Percentiles rank a stretch among this genome's conserved stretches.
phyloP scores from a whole-genome alignment of 2,329 filamentous ascomycete species.

The Ustilaginoidea virens region DNA sequence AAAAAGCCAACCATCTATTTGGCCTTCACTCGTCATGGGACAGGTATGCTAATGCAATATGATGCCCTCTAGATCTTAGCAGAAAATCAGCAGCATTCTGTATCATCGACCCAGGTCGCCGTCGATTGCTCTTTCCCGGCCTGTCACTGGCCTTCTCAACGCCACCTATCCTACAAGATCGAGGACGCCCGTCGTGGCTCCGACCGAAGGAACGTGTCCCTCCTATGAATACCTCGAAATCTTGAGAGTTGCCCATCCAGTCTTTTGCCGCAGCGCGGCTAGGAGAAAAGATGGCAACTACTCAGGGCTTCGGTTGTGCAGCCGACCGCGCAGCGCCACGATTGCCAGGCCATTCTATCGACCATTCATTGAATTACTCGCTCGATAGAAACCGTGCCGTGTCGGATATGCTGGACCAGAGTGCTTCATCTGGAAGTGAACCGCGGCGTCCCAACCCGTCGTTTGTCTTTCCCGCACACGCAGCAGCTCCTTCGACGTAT shows the following conservation, averaged over 20 bases:
- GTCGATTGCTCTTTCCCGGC: background rate
- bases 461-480: conserved; percentile 44
- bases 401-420: too few relatives aligned
- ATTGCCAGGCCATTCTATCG: conserved; percentile 5
- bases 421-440: conserved; percentile 2
- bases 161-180: background rate
- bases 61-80: background rate
- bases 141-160: background rate
- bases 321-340: conserved; percentile 10
- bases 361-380: conserved; percentile 8
- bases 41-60: background rate
- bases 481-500: conserved; percentile 28
- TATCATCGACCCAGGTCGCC: too few relatives aligned
- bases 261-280: conserved; percentile 34
- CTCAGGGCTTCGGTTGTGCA: conserved; percentile 21
- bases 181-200: background rate
- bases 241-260: conserved; percentile 23
- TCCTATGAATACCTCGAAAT: conserved; percentile 25
- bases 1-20: too few relatives aligned
- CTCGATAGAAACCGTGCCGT: too few relatives aligned
- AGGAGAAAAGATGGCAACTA: conserved; percentile 26
- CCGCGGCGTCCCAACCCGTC: conserved; percentile 43
- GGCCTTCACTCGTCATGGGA: too few relatives aligned
- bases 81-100: background rate
- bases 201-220: background rate